Evolutionary conservation across 2,329 filamentous ascomycete genomes (phyloP).

Genomic region (Annulohypoxylon truncatum): DNA sequence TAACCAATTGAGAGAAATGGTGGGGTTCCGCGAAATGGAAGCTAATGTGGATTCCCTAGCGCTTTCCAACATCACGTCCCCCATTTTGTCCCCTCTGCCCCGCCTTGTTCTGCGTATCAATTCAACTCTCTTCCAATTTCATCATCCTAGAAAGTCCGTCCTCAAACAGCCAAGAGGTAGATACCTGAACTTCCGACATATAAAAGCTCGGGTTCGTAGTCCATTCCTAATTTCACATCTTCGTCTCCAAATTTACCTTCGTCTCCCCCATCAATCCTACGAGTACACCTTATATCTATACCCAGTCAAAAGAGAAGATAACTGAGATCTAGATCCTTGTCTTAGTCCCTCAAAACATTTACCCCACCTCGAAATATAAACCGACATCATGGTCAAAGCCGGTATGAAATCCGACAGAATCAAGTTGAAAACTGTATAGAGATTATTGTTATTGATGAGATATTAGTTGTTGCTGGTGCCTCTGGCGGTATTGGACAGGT

Average conservation of each 20-base stretch:
- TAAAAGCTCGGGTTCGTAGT: constrained; percentile 22
- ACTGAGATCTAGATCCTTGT: constrained; percentile 20
- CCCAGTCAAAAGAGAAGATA: not conserved
- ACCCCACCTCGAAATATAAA: constrained; percentile 46
- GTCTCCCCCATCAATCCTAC: constrained; percentile 4
- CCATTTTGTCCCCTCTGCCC: constrained; percentile 24
- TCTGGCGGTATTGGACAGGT: constrained; percentile 99
- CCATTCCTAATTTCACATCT: constrained; percentile 15
- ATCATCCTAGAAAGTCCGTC: constrained; percentile 27
- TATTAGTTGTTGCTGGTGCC: constrained; percentile 86
- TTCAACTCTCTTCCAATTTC: constrained; percentile 32
- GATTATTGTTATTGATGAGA: constrained; percentile 14
- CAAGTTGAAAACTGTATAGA: not conserved
- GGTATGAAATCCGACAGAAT: constrained; percentile 55
- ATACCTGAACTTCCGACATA: constrained; percentile 6
- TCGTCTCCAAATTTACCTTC: not conserved
- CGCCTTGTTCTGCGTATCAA: constrained; percentile 37
- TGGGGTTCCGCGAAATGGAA: constrained; percentile 35
- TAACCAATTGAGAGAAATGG: constrained; percentile 6
- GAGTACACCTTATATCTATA: not conserved
- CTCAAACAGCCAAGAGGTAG: not conserved
- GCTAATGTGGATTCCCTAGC: constrained; percentile 31
- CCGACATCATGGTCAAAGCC: constrained; percentile 68
- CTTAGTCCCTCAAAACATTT: constrained; percentile 21
- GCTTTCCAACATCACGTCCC: constrained; percentile 3